Evolutionary conservation across 352 stramenopile genomes (phyloP).

Genomic region (Globisporangium middletonii): DNA sequence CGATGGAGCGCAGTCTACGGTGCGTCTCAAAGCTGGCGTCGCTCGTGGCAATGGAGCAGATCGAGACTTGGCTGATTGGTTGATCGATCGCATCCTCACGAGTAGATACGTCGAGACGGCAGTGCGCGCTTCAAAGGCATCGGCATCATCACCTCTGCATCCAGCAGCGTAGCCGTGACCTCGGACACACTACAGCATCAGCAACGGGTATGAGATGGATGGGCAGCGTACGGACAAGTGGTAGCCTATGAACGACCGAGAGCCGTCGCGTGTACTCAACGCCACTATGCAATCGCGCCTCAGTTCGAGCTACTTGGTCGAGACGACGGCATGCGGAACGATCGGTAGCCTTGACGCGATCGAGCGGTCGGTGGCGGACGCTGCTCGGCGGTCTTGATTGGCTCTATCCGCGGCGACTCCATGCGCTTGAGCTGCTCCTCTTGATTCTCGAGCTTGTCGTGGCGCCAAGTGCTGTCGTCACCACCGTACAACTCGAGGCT

Average conservation of each 20-base stretch:
- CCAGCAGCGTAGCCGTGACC: background rate
- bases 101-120: slow-evolving; percentile 34
- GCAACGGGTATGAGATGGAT: background rate
- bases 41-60: background rate
- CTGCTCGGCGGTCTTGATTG: slow-evolving; percentile 38
- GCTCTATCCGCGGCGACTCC: slow-evolving; percentile 41
- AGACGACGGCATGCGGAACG: slow-evolving; percentile 41
- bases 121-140: slow-evolving; percentile 14
- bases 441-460: slow-evolving; percentile 2
- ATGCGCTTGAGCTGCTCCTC: slow-evolving; percentile 11
- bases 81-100: too few relatives aligned
- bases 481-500: background rate
- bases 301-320: slow-evolving; percentile 10
- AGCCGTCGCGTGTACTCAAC: background rate
- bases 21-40: slow-evolving; percentile 4
- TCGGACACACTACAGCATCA: background rate
- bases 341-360: slow-evolving; percentile 38
- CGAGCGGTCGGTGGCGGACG: slow-evolving; percentile 40
- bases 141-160: too few relatives aligned
- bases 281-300: background rate
- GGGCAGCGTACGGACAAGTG: too few relatives aligned
- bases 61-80: background rate
- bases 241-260: background rate
- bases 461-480: too few relatives aligned
- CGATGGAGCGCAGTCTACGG: slow-evolving; percentile 39